Base-by-base conservation (phyloP, 768 basidiomycete species). In the Clavaria fumosa region DNA sequence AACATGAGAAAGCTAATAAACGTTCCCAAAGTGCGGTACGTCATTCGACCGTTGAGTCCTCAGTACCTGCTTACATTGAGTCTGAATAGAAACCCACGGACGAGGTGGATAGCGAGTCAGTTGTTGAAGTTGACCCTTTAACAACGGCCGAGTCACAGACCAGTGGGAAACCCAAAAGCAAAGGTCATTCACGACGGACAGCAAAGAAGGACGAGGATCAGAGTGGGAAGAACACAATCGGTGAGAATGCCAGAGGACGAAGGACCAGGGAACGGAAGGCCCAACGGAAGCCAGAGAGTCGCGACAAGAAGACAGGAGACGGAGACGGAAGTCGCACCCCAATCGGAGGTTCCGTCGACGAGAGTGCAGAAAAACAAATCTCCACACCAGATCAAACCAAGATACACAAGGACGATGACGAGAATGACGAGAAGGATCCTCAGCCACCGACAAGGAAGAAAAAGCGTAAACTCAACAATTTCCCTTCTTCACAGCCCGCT, bases 381-480 rank as follows among this genome's bases (percentile, higher is more conserved):
- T 28, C 35, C 35, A 47, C 17, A 39, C 34, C 14, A 15, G 23
- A 37, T 12, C 45, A 45, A 17, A 19, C 14, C 19, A 47, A 37
- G 38, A 34, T 42, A 23, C 44, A 42, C 11, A 49, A 47, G 23
- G 50, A 40, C 21, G 46, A 47, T 9, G 53, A 43, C 17, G 51
- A 49, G 14, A 47, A 47, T 3, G 53, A 43, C n/a, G 49, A 52
- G 10, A 46, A 35, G 17, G 47, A 37, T 30, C 50, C 51, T 17
- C 56, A 53, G 23, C 35, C 46, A 26, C 4, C 24, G 20, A 56
- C 41, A 6, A 75, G 70, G 57, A 78, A 76, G 60, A 80, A 78
- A 57, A 78, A 72, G 48, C 67, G 76, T 43, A 79, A 74, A 55
- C 71, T 82, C 38, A 72, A 74, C 42, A 45, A 78, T n/a, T 76